Evolutionary conservation across 768 basidiomycete genomes (phyloP).

Genomic region (Coprinopsis marcescibilis): DNA sequence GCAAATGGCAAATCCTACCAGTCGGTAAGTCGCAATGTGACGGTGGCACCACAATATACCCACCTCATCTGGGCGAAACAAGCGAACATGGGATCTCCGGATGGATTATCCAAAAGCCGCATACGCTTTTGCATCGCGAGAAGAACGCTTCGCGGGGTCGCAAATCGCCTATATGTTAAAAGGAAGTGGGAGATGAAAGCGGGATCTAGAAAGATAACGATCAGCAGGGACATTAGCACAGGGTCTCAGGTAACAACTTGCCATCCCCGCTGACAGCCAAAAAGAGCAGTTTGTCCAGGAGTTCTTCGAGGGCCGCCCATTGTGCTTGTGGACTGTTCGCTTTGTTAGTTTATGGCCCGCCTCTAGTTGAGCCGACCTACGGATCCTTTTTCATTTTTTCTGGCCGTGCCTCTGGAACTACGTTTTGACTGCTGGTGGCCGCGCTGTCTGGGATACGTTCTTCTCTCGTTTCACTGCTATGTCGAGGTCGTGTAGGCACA

Average conservation of each 20-base stretch:
- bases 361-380: constrained; percentile 31
- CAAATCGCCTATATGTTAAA: constrained; percentile 78
- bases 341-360: constrained; percentile 3
- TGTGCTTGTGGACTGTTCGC: constrained; percentile 47
- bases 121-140: constrained; percentile 86
- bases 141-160: constrained; percentile 72
- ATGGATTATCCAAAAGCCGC: constrained; percentile 66
- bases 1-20: constrained; percentile 68
- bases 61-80: constrained; percentile 88
- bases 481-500: constrained; percentile 1
- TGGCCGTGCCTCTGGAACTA: constrained; percentile 10
- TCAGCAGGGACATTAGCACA: constrained; percentile 8
- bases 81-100: constrained; percentile 79
- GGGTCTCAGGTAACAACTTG: constrained; percentile 22
- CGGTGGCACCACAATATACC: constrained; percentile 8
- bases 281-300: constrained; percentile 78
- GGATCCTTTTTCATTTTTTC: constrained; percentile 43
- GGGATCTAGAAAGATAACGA: constrained; percentile 44
- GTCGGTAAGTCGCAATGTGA: constrained; percentile 4
- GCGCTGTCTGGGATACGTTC: neutral
- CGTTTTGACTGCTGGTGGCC: neutral
- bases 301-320: constrained; percentile 72
- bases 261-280: constrained; percentile 82
- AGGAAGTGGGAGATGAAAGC: constrained; percentile 76
- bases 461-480: neutral